A percentile compares a stretch with the other conserved stretches of the same genome.
Evolutionary conservation across 306 rosid genomes (phyloP).

Genomic region (Mucuna pruriens): DNA sequence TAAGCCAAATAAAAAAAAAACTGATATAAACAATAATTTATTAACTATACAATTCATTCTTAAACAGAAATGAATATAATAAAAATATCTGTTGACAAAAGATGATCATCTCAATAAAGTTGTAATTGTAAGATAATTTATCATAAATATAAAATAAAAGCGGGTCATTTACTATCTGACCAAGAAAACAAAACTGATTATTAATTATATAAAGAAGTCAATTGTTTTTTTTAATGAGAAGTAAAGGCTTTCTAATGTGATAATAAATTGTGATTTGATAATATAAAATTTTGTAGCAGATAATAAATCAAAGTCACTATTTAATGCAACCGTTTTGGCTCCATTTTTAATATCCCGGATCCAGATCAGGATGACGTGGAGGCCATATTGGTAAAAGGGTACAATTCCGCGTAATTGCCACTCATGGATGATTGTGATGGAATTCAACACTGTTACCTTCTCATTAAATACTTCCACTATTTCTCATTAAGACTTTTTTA

Average conservation of each 20-base stretch:
- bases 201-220: background rate
- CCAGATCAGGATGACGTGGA: background rate
- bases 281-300: background rate
- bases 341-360: background rate
- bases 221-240: background rate
- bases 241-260: background rate
- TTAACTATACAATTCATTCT: no score
- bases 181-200: background rate
- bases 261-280: background rate
- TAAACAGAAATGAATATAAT: no score
- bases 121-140: background rate
- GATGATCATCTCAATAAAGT: background rate
- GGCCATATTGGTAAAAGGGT: background rate
- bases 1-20: no score
- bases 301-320: background rate
- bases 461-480: background rate
- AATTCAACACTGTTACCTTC: background rate
- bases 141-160: background rate
- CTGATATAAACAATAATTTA: no score
- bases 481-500: no score
- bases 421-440: slow-evolving; percentile 1
- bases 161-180: background rate
- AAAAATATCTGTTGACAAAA: no score
- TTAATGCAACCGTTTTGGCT: background rate
- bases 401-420: slow-evolving; percentile 34